Conservation (phyloP, 495 filamentous ascomycete genomes). For the Penicillium subrubescens region DNA sequence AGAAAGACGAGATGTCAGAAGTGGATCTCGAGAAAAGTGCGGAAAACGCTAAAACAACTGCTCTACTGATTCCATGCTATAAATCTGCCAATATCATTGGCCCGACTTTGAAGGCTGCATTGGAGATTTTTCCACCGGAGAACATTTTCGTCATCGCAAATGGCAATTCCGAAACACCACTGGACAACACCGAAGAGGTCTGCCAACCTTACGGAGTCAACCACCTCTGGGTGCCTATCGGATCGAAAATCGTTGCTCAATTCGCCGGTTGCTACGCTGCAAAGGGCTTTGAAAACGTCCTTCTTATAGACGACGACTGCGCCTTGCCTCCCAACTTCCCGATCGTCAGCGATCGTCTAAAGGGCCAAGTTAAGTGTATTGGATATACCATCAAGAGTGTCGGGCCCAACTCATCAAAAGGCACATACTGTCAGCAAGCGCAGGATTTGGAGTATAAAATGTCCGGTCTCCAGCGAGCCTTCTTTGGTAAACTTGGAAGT, state of each 20-base stretch:
- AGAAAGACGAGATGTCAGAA: background rate
- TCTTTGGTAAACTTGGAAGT: slow-evolving; percentile 43
- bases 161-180: slow-evolving; percentile 41
- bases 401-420: slow-evolving; percentile 31
- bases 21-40: slow-evolving; percentile 18
- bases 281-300: slow-evolving; percentile 41
- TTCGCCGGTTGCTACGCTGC: slow-evolving; percentile 49
- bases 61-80: slow-evolving; percentile 52
- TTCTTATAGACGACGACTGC: slow-evolving; percentile 53
- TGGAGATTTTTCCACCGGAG: slow-evolving; percentile 46
- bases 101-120: slow-evolving; percentile 44
- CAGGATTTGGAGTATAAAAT: slow-evolving; percentile 54
- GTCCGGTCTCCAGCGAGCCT: slow-evolving; percentile 40
- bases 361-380: slow-evolving; percentile 38
- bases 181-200: slow-evolving; percentile 49
- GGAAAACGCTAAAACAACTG: slow-evolving; percentile 34
- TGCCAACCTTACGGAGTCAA: slow-evolving; percentile 45
- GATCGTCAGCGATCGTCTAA: slow-evolving; percentile 43
- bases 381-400: slow-evolving; percentile 50
- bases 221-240: slow-evolving; percentile 42
- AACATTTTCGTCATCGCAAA: slow-evolving; percentile 52
- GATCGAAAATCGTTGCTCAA: slow-evolving; percentile 48
- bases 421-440: slow-evolving; percentile 45
- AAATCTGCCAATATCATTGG: slow-evolving; percentile 46
- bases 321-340: slow-evolving; percentile 46